phyloP scores from a whole-genome alignment of 1,284 basidiomycete genomes.

The Tausonia pullulans region DNA sequence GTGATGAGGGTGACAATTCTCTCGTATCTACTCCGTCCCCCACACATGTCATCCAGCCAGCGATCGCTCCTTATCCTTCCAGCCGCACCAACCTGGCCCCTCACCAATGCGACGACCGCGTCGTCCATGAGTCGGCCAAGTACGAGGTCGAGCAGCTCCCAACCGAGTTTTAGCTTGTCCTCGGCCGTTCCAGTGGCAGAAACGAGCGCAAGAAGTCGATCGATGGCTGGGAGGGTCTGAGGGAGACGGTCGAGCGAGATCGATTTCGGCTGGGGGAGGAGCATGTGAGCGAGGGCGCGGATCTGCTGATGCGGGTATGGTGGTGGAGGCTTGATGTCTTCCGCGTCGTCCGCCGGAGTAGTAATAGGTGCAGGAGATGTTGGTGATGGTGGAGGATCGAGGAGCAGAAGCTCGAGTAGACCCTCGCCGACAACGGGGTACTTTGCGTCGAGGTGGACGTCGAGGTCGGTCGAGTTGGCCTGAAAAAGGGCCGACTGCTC shows the following conservation, averaged over 20 bases:
- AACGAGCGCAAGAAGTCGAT: slow-evolving; percentile 5
- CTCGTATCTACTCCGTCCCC: neutral
- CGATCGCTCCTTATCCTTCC: neutral
- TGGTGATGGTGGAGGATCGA: neutral
- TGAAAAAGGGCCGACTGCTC: neutral
- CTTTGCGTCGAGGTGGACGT: neutral
- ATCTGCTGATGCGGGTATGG: neutral
- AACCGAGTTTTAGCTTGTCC: slow-evolving; percentile 24
- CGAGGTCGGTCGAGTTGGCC: neutral
- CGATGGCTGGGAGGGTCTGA: slow-evolving; percentile 4
- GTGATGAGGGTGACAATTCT: neutral
- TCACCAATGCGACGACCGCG: slow-evolving; percentile 5
- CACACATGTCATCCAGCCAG: slow-evolving; percentile 1
- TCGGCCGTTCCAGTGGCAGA: slow-evolving; percentile 20
- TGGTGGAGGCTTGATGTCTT: neutral
- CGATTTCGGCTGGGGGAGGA: slow-evolving; percentile 2
- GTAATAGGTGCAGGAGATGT: neutral
- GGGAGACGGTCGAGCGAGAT: neutral
- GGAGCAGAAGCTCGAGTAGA: slow-evolving; percentile 8
- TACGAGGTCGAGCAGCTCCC: slow-evolving; percentile 23
- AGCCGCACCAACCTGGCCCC: neutral
- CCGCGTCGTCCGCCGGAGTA: neutral
- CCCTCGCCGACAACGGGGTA: slow-evolving; percentile 13
- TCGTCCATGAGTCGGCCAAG: slow-evolving; percentile 15
- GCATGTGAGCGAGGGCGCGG: neutral